A percentile compares a stretch with the other conserved stretches of the same genome.
These are phyloP conservation scores for Hymenotorrendiella dingleyae DNA, from an alignment of 2,329 filamentous ascomycete genomes.

Conservation along the genomic window DNA sequence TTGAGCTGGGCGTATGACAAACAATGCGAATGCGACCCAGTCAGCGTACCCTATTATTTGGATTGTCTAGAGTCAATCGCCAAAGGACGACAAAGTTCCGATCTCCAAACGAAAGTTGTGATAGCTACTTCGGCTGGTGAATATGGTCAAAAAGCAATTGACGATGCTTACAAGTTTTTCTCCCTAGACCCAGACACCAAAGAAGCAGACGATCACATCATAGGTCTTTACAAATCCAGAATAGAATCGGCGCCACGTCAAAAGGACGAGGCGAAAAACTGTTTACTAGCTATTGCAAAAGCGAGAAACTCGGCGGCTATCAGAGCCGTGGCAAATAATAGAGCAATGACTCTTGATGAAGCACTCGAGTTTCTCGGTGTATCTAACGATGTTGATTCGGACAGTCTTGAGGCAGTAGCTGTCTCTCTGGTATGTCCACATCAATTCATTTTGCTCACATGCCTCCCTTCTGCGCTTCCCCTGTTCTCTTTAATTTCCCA, in stretches of 20 bases:
- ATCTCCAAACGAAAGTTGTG: constrained; percentile 51
- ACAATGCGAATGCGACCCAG: constrained; percentile 50
- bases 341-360: constrained; percentile 54
- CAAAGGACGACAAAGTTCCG: constrained; percentile 41
- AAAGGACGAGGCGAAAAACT: constrained; percentile 49
- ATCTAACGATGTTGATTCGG: constrained; percentile 24
- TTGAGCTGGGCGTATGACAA: constrained; percentile 57
- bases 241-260: constrained; percentile 47
- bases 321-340: constrained; percentile 49
- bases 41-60: constrained; percentile 54
- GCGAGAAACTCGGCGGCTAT: constrained; percentile 52
- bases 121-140: constrained; percentile 53
- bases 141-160: constrained; percentile 50
- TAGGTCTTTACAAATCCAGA: constrained; percentile 54
- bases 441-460: not conserved
- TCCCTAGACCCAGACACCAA: constrained; percentile 42
- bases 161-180: constrained; percentile 53
- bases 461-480: not conserved
- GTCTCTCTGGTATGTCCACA: constrained; percentile 26
- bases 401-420: constrained; percentile 29
- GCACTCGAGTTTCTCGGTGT: constrained; percentile 56
- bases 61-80: constrained; percentile 59
- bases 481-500: not conserved
- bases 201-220: constrained; percentile 52
- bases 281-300: constrained; percentile 54